Conservation (phyloP, 192 early-diverging fungal genomes). For the Entomortierella lignicola region DNA sequence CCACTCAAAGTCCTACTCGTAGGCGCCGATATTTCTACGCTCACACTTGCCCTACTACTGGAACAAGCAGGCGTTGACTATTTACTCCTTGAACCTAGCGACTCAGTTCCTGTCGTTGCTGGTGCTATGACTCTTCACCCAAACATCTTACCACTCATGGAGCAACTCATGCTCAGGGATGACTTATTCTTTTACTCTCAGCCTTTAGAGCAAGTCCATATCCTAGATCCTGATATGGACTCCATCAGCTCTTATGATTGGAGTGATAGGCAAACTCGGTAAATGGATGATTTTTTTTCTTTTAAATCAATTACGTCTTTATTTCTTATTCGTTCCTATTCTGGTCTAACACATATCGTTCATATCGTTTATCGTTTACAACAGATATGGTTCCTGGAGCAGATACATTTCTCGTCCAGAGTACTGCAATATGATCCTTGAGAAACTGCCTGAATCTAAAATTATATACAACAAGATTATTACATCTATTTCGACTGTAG, state of each 20-base stretch:
- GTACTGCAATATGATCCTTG: conserved; percentile 40
- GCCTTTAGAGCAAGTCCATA: conserved; percentile 44
- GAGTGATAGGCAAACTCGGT: conserved; percentile 36
- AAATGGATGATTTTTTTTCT: not conserved
- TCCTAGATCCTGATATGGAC: conserved; percentile 30
- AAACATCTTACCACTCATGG: conserved; percentile 35
- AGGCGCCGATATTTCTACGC: conserved; percentile 48
- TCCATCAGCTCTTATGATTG: conserved; percentile 29
- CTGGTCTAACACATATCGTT: not conserved
- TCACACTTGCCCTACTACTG: conserved; percentile 41
- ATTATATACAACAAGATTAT: conserved; percentile 33
- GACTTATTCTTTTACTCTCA: conserved; percentile 50
- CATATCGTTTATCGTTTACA: not conserved
- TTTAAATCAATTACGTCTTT: not conserved
- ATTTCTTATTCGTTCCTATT: conserved; percentile 8
- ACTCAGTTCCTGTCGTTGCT: conserved; percentile 40
- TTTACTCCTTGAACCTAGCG: conserved; percentile 31
- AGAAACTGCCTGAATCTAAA: conserved; percentile 43
- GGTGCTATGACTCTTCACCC: conserved; percentile 44
- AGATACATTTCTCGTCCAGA: conserved; percentile 42
- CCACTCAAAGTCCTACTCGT: conserved; percentile 47
- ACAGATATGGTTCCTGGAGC: conserved; percentile 41
- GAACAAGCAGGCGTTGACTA: conserved; percentile 56
- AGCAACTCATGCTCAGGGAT: conserved; percentile 42
- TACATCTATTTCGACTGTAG: conserved; percentile 6